Base-by-base conservation (phyloP, 2,329 filamentous ascomycete genomes). In the Aspergillus fijiensis region DNA sequence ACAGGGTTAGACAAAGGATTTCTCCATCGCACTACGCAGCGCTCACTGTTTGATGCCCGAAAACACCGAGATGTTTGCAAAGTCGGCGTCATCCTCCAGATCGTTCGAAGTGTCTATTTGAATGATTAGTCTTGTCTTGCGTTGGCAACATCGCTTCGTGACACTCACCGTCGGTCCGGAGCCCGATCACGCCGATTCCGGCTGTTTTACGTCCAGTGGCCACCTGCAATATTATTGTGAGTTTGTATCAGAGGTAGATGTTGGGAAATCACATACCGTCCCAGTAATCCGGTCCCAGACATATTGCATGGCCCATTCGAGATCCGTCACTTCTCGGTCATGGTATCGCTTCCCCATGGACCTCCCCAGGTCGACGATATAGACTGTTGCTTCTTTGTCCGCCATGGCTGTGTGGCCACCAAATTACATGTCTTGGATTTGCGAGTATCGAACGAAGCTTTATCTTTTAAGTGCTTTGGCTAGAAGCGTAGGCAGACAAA, bases 241-340 rank as follows among this genome's bases (percentile, higher is more conserved):
- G 2, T 2, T 25, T 51, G 27, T 33, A 2, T 10, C 9, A 53
- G 1, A 39, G 2, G 4, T 2, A 31, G 23, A 11, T 25, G 11
- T 21, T 25, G 5, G 19, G 14, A 27, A 57, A 31, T 74, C 74
- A 50, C 83, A 77, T 76, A 92, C 89, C 3, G 88, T 91, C 7
- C 85, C 86, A 5, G 88, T 89, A 66, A 96, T 90, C 73, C 91
- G 95, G 81, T 98, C 94, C 93, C 94, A 99, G 53, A 98, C 85
- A 77, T 96, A 99, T 63, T 87, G 86, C 86, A 98, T 88, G 51
- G 87, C 86, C 87, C 89, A 99, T 62, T 97, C 91, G 19, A 99
- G 84, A 73, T 98, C 90, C 3, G 89, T 89, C 73, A 94, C 85
- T 21, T 80, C 73, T 66, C 95, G 87, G 27, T 89, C 91, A 77